Conservation (phyloP, 192 early-diverging fungal species). For the Backusella tuberculispora region DNA sequence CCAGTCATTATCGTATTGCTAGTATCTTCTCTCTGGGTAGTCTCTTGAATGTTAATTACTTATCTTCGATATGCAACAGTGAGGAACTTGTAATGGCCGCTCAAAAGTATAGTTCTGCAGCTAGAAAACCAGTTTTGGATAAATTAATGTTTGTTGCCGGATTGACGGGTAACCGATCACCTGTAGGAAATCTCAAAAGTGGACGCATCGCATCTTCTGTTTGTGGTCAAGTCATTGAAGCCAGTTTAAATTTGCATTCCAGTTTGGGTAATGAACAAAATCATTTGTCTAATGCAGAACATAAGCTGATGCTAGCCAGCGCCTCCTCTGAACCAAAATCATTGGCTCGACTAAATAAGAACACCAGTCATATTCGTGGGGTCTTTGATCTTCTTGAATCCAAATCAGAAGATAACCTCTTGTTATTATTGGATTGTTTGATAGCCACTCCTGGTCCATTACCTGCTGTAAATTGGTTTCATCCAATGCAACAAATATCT, state of each 20-base stretch:
- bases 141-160: conserved; percentile 34
- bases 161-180: not conserved
- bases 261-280: not conserved
- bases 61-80: not conserved
- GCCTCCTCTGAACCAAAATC: conserved; percentile 53
- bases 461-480: conserved; percentile 62
- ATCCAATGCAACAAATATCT: conserved; percentile 41
- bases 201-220: conserved; percentile 52
- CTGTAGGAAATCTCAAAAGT: conserved; percentile 46
- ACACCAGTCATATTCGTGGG: conserved; percentile 54
- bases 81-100: conserved; percentile 14
- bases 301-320: conserved; percentile 12
- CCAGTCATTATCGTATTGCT: conserved; percentile 20
- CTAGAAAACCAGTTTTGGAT: conserved; percentile 23
- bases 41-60: conserved; percentile 35
- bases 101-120: not conserved
- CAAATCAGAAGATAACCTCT: conserved; percentile 11
- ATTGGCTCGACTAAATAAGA: conserved; percentile 48
- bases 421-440: conserved; percentile 37
- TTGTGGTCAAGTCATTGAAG: conserved; percentile 44
- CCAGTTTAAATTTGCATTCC: conserved; percentile 31
- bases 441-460: conserved; percentile 42
- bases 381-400: conserved; percentile 49
- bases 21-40: conserved; percentile 37
- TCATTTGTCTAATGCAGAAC: not conserved